These are phyloP conservation scores for Naganishia friedmannii DNA, from an alignment of 768 basidiomycete genomes.

Conservation along the genomic window DNA sequence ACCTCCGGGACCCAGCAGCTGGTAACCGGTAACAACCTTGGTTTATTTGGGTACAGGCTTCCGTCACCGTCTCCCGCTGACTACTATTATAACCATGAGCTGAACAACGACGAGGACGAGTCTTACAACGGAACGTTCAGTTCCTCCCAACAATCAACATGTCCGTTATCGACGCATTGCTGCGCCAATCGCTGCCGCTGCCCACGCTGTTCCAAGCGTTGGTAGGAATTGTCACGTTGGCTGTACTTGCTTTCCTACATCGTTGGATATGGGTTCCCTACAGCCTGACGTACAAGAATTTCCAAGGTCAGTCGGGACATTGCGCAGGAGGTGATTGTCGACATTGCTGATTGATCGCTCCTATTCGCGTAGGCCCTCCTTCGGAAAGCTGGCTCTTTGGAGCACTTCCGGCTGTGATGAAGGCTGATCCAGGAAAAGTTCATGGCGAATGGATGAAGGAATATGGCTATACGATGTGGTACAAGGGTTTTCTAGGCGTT, in stretches of 20 bases:
- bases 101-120: neutral
- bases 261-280: conserved; percentile 11
- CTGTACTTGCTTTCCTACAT: neutral
- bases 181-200: neutral
- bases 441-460: conserved; percentile 39
- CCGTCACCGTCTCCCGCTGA: no score
- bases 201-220: neutral
- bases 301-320: neutral
- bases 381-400: conserved; percentile 25
- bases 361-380: neutral
- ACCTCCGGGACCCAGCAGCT: no score
- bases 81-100: no score
- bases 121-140: neutral
- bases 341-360: neutral
- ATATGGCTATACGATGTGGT: conserved; percentile 35
- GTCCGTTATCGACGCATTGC: conserved; percentile 4
- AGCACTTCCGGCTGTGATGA: neutral
- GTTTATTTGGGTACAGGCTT: no score
- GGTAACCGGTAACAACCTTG: no score
- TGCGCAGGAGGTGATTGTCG: neutral
- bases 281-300: conserved; percentile 25
- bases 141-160: conserved; percentile 1
- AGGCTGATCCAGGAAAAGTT: conserved; percentile 34
- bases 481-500: conserved; percentile 36
- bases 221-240: neutral